phyloP scores from a whole-genome alignment of 2,329 filamentous ascomycete species.

The Herpotrichia juniperi region DNA sequence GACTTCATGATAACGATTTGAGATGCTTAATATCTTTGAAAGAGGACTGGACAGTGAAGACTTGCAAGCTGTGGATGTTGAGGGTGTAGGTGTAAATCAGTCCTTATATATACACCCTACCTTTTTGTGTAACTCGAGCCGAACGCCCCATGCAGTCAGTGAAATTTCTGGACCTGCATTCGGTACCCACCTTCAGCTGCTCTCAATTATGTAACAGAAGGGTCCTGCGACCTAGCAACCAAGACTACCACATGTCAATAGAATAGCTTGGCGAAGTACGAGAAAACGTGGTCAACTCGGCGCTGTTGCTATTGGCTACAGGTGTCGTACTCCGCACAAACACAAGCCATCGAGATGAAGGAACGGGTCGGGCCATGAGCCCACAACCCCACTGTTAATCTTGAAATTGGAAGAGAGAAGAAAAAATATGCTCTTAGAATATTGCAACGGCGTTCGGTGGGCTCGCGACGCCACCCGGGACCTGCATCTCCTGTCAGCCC shows the following conservation, averaged over 20 bases:
- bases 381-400: too few relatives aligned
- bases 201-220: background rate
- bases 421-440: conserved; percentile 25
- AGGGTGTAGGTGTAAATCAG: background rate
- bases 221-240: background rate
- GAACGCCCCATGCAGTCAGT: too few relatives aligned
- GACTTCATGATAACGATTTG: conserved; percentile 4
- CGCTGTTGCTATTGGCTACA: too few relatives aligned
- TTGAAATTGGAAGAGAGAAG: background rate
- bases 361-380: too few relatives aligned
- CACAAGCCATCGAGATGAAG: too few relatives aligned
- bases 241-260: background rate
- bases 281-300: too few relatives aligned
- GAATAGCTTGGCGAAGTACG: background rate
- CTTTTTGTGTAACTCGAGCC: conserved; percentile 1
- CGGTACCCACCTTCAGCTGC: background rate
- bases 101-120: background rate
- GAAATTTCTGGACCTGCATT: background rate
- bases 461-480: conserved; percentile 54
- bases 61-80: background rate
- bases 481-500: conserved; percentile 30
- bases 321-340: too few relatives aligned
- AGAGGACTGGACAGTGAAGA: background rate
- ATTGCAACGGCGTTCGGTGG: conserved; percentile 47
- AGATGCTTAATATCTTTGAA: background rate